phyloP scores from a whole-genome alignment of 2,329 filamentous ascomycete genomes.

The Stagonosporopsis chrysanthemi region DNA sequence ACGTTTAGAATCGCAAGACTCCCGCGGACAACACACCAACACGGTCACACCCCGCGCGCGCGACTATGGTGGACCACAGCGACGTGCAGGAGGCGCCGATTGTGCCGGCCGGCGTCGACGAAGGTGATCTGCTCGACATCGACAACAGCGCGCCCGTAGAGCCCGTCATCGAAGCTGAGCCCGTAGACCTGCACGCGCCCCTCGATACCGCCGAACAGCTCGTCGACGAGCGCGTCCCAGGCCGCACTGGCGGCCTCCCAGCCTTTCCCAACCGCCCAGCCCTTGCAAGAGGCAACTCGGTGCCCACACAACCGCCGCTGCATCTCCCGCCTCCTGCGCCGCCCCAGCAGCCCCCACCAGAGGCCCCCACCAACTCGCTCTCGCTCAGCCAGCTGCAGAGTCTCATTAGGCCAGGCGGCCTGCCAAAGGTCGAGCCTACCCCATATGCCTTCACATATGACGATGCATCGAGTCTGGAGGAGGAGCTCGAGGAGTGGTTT shows the following conservation, averaged over 20 bases:
- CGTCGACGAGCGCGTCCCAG: constrained; percentile 28
- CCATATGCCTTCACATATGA: constrained; percentile 78
- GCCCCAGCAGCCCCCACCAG: constrained; percentile 38
- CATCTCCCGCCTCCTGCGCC: constrained; percentile 55
- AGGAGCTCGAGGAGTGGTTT: constrained; percentile 98
- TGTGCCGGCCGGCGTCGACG: constrained; percentile 48
- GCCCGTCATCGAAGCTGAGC: constrained; percentile 44
- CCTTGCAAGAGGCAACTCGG: constrained; percentile 52
- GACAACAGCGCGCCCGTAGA: constrained; percentile 38
- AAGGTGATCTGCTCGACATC: constrained; percentile 47
- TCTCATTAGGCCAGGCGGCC: constrained; percentile 51
- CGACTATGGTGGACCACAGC: constrained; percentile 38
- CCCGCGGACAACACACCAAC: constrained; percentile 23
- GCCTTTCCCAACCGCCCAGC: constrained; percentile 41
- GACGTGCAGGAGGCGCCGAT: constrained; percentile 36
- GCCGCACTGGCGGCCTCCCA: constrained; percentile 7
- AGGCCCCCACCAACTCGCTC: constrained; percentile 49
- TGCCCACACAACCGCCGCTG: constrained; percentile 50
- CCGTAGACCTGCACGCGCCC: constrained; percentile 43
- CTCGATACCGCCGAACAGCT: constrained; percentile 47
- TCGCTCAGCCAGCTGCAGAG: constrained; percentile 57
- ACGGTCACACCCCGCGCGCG: constrained; percentile 20
- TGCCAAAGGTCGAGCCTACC: constrained; percentile 51
- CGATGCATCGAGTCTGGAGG: constrained; percentile 68
- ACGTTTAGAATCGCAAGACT: constrained; percentile 17